Base-by-base conservation (phyloP, 352 stramenopile genomes). In the Phytopythium mirpurense region DNA sequence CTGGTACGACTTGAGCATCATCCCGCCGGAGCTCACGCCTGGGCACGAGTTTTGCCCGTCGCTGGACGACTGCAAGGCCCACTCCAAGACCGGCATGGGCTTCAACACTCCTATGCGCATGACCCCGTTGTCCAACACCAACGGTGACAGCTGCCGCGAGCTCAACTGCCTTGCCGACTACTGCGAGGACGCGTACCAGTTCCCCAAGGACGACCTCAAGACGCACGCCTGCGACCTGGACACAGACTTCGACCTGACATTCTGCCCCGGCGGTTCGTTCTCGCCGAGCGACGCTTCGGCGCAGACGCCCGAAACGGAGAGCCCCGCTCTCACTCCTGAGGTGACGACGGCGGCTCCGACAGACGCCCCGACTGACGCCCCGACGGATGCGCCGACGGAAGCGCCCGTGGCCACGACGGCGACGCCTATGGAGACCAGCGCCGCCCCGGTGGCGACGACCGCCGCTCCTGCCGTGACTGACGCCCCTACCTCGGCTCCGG, bases 1-100 rank as follows among this genome's bases (percentile, higher is more conserved):
- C n/a, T 92, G 76, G 74, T 87, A 64, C 45, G 76, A 92, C 59
- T 68, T 90, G 51, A 82, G 76, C 57, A 74, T 87, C 60, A 89
- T 90, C 49, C 81, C 81, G 36, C 61, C 81, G 19, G 62, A 55
- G 15, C 70, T 86, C 38, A 59, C 84, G 31, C 43, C 70, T 15
- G 78, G 63, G n/a, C 68, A 67, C 49, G 74, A 85, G 66, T 86
- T 68, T 56, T 92, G 81, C 70, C 53, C 47, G 10, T 85, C 70
- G 36, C 65, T 88, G 10, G 63, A 74, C 23, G 74, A 89, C 47
- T 92, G 81, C 65, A 83, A 86, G 68, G 52, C 62, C 35, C 59
- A 82, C 62, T 88, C 78, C 8, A 36, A 69, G 15, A 70, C 63
- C 15, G 69, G 68, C 51, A 74, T 74, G 12, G 76, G 78, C n/a